Evolutionary conservation across 306 rosid genomes (phyloP).

Genomic region (Lagenaria siceraria): DNA sequence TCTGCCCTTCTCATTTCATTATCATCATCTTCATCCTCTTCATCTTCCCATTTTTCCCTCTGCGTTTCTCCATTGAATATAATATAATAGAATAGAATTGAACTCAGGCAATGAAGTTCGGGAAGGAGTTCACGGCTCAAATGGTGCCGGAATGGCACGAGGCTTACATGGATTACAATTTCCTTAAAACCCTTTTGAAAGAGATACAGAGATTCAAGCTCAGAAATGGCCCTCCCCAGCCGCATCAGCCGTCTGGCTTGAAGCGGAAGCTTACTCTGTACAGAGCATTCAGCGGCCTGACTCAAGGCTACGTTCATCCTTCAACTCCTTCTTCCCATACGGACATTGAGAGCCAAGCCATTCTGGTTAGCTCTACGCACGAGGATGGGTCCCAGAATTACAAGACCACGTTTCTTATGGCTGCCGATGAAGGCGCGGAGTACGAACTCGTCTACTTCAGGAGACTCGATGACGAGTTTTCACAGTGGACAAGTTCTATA

Average conservation of each 20-base stretch:
- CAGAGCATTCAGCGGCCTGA: constrained; percentile 70
- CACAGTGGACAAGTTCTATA: constrained; percentile 42
- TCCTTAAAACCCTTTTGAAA: constrained; percentile 39
- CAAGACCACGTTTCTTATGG: constrained; percentile 41
- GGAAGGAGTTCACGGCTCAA: constrained; percentile 49
- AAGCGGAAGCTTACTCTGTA: constrained; percentile 36
- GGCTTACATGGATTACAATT: constrained; percentile 55
- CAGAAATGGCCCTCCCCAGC: constrained; percentile 10
- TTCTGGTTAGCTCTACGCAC: constrained; percentile 26
- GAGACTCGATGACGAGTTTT: constrained; percentile 47
- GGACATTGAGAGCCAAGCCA: constrained; percentile 51
- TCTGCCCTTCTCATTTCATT: not conserved
- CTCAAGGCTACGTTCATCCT: constrained; percentile 16
- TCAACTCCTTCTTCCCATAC: constrained; percentile 1
- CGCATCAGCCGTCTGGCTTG: constrained; percentile 11
- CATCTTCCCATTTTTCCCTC: not conserved
- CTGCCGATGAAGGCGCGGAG: constrained; percentile 48
- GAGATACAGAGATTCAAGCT: constrained; percentile 18
- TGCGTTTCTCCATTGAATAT: not conserved
- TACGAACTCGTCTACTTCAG: constrained; percentile 44
- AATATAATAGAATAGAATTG: not conserved
- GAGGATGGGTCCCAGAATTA: constrained; percentile 17
- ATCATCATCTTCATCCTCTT: not conserved
- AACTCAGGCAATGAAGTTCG: constrained; percentile 41
- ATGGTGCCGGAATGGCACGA: constrained; percentile 72